These are phyloP conservation scores for Rhodotorula sp. DNA, from an alignment of 1,284 basidiomycete species.

Conservation along the genomic window DNA sequence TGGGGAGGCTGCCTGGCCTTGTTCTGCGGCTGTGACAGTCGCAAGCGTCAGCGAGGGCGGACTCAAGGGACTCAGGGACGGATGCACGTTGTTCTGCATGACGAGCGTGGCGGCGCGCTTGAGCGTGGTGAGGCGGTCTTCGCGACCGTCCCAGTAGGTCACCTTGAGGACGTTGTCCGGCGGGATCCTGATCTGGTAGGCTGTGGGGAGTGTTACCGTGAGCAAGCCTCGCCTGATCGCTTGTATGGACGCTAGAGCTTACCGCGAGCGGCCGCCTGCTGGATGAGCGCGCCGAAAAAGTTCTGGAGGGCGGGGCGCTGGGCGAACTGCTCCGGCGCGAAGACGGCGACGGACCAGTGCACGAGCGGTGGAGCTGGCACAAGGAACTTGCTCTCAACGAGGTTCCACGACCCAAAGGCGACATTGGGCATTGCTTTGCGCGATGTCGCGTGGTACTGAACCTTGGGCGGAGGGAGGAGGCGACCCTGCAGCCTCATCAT, in stretches of 20 bases:
- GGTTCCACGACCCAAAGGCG: constrained; percentile 24
- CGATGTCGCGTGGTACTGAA: constrained; percentile 46
- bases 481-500: constrained; percentile 49
- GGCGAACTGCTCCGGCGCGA: constrained; percentile 41
- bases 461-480: constrained; percentile 47
- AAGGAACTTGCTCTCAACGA: constrained; percentile 45
- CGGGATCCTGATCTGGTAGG: constrained; percentile 11
- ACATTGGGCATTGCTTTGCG: constrained; percentile 44
- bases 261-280: constrained; percentile 20
- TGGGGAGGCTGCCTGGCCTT: constrained; percentile 48
- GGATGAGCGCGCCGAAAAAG: constrained; percentile 39
- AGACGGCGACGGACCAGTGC: constrained; percentile 50
- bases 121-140: background rate
- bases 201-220: background rate
- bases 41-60: background rate
- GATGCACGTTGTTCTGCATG: constrained; percentile 1
- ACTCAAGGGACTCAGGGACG: no score
- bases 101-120: background rate
- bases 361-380: constrained; percentile 45
- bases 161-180: background rate
- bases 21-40: constrained; percentile 39
- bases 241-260: no score
- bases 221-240: no score
- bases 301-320: constrained; percentile 43
- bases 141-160: constrained; percentile 5